Evolutionary conservation across 2,329 filamentous ascomycete genomes (phyloP).

Genomic region (Xylariaceae sp.): DNA sequence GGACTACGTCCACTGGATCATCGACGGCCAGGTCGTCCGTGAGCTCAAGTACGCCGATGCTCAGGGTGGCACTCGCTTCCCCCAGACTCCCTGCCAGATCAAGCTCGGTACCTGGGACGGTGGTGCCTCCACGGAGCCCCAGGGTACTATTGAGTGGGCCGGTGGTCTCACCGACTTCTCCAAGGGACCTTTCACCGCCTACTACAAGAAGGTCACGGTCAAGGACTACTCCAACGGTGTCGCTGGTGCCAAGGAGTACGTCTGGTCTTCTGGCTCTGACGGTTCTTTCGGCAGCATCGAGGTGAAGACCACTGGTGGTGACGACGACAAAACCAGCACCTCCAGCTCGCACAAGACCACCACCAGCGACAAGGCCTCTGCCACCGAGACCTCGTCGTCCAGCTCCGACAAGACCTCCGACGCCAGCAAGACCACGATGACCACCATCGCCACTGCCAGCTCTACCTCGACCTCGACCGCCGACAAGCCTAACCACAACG

Average conservation of each 20-base stretch:
- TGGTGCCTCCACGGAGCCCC: constrained; percentile 51
- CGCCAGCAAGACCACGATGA: constrained; percentile 16
- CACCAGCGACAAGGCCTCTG: constrained; percentile 15
- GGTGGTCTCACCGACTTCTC: constrained; percentile 54
- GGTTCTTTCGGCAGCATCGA: constrained; percentile 50
- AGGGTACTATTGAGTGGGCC: constrained; percentile 68
- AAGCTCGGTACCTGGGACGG: constrained; percentile 65
- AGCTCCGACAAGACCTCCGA: constrained; percentile 16
- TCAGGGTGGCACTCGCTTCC: constrained; percentile 53
- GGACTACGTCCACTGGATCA: constrained; percentile 57
- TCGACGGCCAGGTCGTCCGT: constrained; percentile 58
- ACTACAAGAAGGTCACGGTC: constrained; percentile 53
- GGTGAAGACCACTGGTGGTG: constrained; percentile 39
- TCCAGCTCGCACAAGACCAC: constrained; percentile 16
- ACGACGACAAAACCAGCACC: constrained; percentile 19
- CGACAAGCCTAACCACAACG: background rate
- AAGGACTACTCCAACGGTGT: constrained; percentile 50
- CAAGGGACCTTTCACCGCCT: constrained; percentile 48
- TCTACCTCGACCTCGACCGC: constrained; percentile 11
- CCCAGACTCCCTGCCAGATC: constrained; percentile 68
- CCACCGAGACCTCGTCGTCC: constrained; percentile 20
- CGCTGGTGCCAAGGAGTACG: constrained; percentile 46
- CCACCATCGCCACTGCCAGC: constrained; percentile 24
- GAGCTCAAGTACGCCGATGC: constrained; percentile 57
- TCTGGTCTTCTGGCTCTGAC: constrained; percentile 43